Conservation (phyloP, 345 rosid species). For the Anacardium occidentale region DNA sequence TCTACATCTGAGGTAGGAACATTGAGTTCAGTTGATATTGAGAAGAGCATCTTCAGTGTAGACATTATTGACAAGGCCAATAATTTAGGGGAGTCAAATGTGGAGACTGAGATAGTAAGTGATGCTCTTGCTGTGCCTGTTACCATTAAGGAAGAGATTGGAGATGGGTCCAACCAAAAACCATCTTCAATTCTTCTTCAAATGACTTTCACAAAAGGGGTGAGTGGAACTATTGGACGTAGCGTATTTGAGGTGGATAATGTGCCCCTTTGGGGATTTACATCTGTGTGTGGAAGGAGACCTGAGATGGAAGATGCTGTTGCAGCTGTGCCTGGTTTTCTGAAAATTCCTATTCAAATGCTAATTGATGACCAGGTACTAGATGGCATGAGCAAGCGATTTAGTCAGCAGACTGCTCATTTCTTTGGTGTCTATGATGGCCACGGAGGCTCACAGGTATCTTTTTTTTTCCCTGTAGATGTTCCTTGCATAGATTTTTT, state of each 20-base stretch:
- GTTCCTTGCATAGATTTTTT: conserved; percentile 7
- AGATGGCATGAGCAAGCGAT: conserved; percentile 54
- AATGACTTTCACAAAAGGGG: conserved; percentile 40
- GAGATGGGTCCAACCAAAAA: conserved; percentile 34
- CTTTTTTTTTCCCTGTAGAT: background rate
- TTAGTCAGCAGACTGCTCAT: conserved; percentile 67
- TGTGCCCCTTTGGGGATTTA: conserved; percentile 87
- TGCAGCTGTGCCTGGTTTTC: conserved; percentile 57
- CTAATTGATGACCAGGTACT: conserved; percentile 50
- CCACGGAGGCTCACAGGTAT: conserved; percentile 93
- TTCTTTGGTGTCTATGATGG: conserved; percentile 97
- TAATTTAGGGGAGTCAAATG: conserved; percentile 33
- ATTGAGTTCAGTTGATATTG: conserved; percentile 34
- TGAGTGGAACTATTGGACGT: conserved; percentile 36
- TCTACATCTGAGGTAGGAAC: conserved; percentile 42
- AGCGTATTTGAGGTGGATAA: conserved; percentile 86
- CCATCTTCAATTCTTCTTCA: conserved; percentile 42
- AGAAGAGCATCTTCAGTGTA: conserved; percentile 38
- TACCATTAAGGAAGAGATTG: conserved; percentile 42
- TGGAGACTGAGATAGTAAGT: conserved; percentile 28
- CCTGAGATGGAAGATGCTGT: conserved; percentile 98
- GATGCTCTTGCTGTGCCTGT: conserved; percentile 39
- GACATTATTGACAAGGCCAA: conserved; percentile 39
- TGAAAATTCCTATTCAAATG: conserved; percentile 75
- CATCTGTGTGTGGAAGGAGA: conserved; percentile 81